A percentile compares a stretch with the other conserved stretches of the same genome.
Conservation (phyloP, 768 basidiomycete genomes). For the Pleurotus tuber-regium region DNA sequence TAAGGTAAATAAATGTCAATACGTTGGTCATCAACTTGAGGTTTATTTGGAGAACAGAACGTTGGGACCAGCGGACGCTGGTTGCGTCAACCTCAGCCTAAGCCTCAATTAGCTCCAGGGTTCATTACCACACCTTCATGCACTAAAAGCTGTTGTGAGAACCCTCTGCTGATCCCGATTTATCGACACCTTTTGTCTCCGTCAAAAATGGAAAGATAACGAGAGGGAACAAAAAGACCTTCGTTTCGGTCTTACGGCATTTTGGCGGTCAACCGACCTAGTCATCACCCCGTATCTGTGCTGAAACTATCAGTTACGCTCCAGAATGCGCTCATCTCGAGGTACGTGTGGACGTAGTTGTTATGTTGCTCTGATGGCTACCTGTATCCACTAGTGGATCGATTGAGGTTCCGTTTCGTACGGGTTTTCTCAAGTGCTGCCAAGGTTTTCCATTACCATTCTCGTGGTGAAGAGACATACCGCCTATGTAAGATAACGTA, state of each 20-base stretch:
- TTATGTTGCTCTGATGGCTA: too few species aligned
- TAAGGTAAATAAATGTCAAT: too few species aligned
- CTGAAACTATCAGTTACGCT: too few species aligned
- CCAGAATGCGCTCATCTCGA: too few species aligned
- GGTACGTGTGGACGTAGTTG: too few species aligned
- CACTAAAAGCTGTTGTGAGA: constrained; percentile 6
- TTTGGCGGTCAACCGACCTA: neutral
- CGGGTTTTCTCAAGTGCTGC: too few species aligned
- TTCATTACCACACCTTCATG: constrained; percentile 1
- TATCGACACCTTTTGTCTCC: constrained; percentile 7
- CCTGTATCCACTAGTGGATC: neutral
- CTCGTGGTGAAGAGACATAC: neutral
- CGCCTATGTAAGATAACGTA: neutral
- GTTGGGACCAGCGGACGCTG: neutral
- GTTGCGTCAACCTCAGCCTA: neutral
- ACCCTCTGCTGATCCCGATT: constrained; percentile 1
- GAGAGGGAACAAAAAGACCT: neutral
- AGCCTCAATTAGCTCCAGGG: constrained; percentile 5
- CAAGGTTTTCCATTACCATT: neutral
- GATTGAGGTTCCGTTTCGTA: neutral
- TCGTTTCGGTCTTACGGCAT: neutral
- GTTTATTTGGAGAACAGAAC: neutral
- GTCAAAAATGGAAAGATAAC: neutral
- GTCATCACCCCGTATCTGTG: neutral
- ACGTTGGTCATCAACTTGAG: too few species aligned